Evolutionary conservation across 129 eudicot genomes (phyloP), one percentile per base, ranked within the genome.

Genomic region (Calendula officinalis): DNA sequence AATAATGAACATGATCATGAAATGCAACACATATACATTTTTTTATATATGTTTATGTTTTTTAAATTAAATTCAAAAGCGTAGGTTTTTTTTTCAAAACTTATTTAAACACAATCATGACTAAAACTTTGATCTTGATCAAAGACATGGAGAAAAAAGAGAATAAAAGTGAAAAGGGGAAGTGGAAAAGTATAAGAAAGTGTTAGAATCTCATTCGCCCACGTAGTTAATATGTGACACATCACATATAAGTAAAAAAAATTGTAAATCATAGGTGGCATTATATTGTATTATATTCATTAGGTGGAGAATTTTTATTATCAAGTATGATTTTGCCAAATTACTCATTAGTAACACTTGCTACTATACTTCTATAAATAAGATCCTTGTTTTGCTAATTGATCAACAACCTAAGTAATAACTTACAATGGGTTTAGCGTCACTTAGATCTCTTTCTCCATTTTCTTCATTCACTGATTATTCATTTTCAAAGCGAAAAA

Each of bases 171-270:
- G 60, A 69, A 69, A n/a, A 55, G 53, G 64, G 11, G 35, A 55
- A 55, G 65, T 53, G 35, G 7, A 52, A 52, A 27, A 35, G 54
- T 11, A 56, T 7, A 49, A 3, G n/a, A 46, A 73, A 56, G 72
- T 73, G 78, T 38, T 65, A 7, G 57, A 65, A 56, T 56, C 3
- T 65, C 22, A 73, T 73, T 56, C 53, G 67, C 78, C 66, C 78
- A 73, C 67, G 48, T 47, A 39, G 46, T 39, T 45, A 37, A 64
- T 56, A 64, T 6, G 14, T 64, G 44, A 64, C 77, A 64, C 66
- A 6, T 55, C 72, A 64, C 32, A 56, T 55, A 55, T 64, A 1
- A n/a, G 3, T 55, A 35, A 35, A 55, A 45, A 52, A 41, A 62
- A 41, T 32, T 12, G 37, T 16, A 43, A 63, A 55, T 33, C 65